phyloP scores from a whole-genome alignment of 371 early-diverging fungal species.

The Rhizopus sp. region DNA sequence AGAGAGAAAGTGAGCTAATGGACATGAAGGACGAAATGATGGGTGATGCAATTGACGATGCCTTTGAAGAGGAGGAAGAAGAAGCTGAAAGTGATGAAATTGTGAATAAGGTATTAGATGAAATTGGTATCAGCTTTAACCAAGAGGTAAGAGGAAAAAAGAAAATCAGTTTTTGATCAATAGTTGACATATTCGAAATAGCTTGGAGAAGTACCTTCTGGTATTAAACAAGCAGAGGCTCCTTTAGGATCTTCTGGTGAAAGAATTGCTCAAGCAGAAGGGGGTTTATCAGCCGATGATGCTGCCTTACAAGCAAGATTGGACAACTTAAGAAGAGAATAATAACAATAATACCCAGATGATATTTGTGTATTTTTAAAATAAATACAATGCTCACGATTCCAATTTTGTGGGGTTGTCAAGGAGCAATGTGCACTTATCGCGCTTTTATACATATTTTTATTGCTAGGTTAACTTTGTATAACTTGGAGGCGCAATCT shows the following conservation, averaged over 20 bases:
- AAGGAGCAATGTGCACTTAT: too few relatives aligned
- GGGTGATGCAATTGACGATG: conserved; percentile 96
- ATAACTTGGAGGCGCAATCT: conserved; percentile 78
- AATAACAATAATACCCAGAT: conserved; percentile 15
- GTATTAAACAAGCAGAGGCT: conserved; percentile 48
- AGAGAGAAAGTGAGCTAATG: conserved; percentile 92
- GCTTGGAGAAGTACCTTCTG: conserved; percentile 65
- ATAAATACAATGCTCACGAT: background rate
- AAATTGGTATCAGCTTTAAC: conserved; percentile 86
- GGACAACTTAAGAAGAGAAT: conserved; percentile 87
- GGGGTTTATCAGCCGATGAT: conserved; percentile 72
- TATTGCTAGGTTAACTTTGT: conserved; percentile 57
- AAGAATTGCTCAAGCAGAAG: conserved; percentile 52
- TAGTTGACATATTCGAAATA: conserved; percentile 19
- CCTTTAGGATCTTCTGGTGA: conserved; percentile 44
- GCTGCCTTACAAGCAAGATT: conserved; percentile 90
- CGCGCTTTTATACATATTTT: too few relatives aligned
- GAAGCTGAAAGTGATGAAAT: conserved; percentile 91
- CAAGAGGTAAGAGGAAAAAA: conserved; percentile 49
- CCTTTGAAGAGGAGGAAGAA: conserved; percentile 91
- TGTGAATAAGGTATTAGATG: conserved; percentile 92
- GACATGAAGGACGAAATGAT: conserved; percentile 99
- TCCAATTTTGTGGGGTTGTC: background rate
- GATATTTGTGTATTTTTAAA: background rate
- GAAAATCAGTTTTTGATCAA: background rate